phyloP scores from a whole-genome alignment of 139 green algal species.

The Chlorella ohadii region DNA sequence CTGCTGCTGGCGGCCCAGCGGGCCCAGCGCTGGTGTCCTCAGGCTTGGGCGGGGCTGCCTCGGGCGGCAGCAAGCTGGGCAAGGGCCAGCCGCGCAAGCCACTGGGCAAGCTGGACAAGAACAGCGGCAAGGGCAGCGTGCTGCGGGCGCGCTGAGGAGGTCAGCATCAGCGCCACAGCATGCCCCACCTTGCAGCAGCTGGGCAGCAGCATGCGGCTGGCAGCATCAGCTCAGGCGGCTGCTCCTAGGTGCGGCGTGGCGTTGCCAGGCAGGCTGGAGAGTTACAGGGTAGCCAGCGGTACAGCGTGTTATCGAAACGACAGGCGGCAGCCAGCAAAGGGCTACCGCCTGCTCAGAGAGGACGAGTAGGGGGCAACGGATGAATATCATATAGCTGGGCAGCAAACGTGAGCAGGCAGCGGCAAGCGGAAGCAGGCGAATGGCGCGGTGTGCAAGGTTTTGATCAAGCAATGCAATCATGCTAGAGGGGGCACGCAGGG shows the following conservation, averaged over 20 bases:
- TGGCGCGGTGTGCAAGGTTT: too few relatives aligned
- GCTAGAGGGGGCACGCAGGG: too few relatives aligned
- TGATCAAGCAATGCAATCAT: too few relatives aligned
- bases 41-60: neutral
- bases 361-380: neutral
- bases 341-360: neutral
- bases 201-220: too few relatives aligned
- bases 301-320: neutral
- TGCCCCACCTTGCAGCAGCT: neutral
- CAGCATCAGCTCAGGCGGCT: neutral
- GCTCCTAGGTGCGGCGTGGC: neutral
- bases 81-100: constrained; percentile 1
- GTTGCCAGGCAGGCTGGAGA: too few relatives aligned
- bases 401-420: too few relatives aligned
- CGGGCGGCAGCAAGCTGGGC: neutral
- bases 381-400: too few relatives aligned
- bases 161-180: neutral
- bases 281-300: neutral
- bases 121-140: neutral
- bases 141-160: neutral
- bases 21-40: too few relatives aligned
- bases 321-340: neutral
- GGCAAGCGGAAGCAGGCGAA: too few relatives aligned
- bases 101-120: constrained; percentile 9
- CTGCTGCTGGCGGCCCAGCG: too few relatives aligned